A percentile compares a stretch with the other conserved stretches of the same genome.
Conservation (phyloP, 179 eudicot species). For the Sideroxylon spinosum region DNA sequence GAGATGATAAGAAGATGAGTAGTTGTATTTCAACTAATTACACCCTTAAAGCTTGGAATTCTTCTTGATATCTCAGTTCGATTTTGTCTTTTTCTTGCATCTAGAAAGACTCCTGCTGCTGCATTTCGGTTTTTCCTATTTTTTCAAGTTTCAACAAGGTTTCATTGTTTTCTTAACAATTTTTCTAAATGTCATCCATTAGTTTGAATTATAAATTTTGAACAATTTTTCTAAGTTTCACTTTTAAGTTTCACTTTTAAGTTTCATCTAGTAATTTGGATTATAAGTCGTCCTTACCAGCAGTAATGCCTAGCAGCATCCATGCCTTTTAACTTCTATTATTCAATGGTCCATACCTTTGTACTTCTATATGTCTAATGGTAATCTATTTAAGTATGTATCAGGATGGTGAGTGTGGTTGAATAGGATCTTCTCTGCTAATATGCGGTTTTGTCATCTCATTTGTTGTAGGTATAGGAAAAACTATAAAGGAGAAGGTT, state of each 20-base stretch:
- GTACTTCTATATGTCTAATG: too few species aligned
- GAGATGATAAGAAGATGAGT: not conserved
- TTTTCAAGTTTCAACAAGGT: not conserved
- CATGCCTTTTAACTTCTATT: not conserved
- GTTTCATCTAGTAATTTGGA: not conserved
- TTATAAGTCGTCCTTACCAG: not conserved
- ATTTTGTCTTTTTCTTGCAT: not conserved
- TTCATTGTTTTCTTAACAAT: not conserved
- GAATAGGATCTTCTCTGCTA: not conserved
- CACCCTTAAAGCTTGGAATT: not conserved
- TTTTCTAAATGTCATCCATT: too few species aligned
- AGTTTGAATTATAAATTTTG: too few species aligned
- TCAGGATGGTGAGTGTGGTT: not conserved
- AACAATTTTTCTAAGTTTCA: not conserved
- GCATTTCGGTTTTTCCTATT: not conserved
- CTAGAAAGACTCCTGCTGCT: constrained; percentile 2
- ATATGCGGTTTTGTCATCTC: constrained; percentile 4
- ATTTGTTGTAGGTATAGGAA: constrained; percentile 69
- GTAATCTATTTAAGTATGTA: not conserved
- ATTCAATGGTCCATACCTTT: not conserved
- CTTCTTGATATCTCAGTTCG: not conserved
- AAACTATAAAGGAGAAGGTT: constrained; percentile 94
- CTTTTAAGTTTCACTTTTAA: not conserved
- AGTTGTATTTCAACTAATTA: not conserved
- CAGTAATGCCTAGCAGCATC: not conserved